Percentiles rank a stretch among this genome's conserved stretches.
Conservation (phyloP, 2,329 filamentous ascomycete species). For the Cordyceps tenuipes region DNA sequence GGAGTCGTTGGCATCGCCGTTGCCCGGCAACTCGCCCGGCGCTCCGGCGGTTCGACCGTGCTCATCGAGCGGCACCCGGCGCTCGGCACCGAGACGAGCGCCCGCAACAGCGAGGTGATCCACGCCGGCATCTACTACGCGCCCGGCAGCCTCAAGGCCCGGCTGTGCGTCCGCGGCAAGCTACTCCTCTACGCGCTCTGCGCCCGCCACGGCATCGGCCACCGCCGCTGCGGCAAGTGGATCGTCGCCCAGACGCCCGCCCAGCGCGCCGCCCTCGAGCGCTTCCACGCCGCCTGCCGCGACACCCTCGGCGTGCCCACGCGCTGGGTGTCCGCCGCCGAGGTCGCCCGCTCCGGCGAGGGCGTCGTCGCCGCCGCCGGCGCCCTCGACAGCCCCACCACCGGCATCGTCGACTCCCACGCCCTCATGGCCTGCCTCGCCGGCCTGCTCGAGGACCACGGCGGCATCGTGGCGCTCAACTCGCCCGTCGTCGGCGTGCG, state of each 20-base stretch:
- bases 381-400: constrained; percentile 74
- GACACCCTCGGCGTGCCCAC: constrained; percentile 52
- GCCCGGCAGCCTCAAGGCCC: constrained; percentile 65
- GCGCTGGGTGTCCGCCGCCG: constrained; percentile 55
- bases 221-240: constrained; percentile 82
- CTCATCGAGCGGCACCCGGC: constrained; percentile 71
- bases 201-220: constrained; percentile 53
- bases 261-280: constrained; percentile 57
- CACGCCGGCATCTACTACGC: constrained; percentile 94
- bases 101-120: constrained; percentile 91
- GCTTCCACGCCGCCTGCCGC: constrained; percentile 38
- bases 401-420: constrained; percentile 87
- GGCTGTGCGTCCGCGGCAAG: constrained; percentile 71
- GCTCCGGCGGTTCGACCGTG: constrained; percentile 56
- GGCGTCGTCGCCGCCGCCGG: constrained; percentile 63
- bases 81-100: constrained; percentile 78
- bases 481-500: constrained; percentile 56
- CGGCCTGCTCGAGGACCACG: constrained; percentile 66
- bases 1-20: constrained; percentile 72
- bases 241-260: constrained; percentile 75
- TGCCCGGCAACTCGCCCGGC: constrained; percentile 62
- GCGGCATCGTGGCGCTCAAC: constrained; percentile 65
- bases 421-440: constrained; percentile 73
- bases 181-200: constrained; percentile 74
- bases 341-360: constrained; percentile 61